Conservation (phyloP, 345 rosid genomes). For the Luvunga scandens region DNA sequence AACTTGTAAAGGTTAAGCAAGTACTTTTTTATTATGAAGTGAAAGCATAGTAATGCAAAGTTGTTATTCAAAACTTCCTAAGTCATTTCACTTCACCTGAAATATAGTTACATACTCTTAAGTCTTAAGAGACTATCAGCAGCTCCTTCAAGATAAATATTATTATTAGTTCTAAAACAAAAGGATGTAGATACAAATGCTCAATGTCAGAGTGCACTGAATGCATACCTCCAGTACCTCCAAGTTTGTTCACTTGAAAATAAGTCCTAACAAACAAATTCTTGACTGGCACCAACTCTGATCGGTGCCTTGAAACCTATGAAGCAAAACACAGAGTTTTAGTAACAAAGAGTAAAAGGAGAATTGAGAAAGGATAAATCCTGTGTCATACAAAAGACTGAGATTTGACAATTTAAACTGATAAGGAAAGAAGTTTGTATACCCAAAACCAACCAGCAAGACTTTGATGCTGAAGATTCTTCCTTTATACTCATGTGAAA, state of each 20-base stretch:
- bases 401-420: not conserved
- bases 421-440: not conserved
- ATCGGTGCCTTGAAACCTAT: conserved; percentile 58
- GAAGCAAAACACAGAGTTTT: not conserved
- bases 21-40: not conserved
- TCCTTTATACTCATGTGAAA: not conserved
- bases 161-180: not conserved
- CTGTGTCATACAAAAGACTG: not conserved
- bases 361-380: not conserved
- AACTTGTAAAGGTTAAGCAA: not conserved
- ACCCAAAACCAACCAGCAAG: not conserved
- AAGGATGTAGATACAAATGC: not conserved
- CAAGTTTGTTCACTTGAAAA: conserved; percentile 35
- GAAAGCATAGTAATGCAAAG: not conserved
- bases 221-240: conserved; percentile 43
- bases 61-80: not conserved
- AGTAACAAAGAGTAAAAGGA: not conserved
- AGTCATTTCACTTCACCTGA: not conserved
- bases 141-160: not conserved
- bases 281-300: conserved; percentile 39
- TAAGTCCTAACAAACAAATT: conserved; percentile 41
- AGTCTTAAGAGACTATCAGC: not conserved
- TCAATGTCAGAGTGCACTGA: not conserved
- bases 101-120: not conserved
- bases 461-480: not conserved